phyloP scores from a whole-genome alignment of 164 flowering plant species.

The Umbellularia californica region DNA sequence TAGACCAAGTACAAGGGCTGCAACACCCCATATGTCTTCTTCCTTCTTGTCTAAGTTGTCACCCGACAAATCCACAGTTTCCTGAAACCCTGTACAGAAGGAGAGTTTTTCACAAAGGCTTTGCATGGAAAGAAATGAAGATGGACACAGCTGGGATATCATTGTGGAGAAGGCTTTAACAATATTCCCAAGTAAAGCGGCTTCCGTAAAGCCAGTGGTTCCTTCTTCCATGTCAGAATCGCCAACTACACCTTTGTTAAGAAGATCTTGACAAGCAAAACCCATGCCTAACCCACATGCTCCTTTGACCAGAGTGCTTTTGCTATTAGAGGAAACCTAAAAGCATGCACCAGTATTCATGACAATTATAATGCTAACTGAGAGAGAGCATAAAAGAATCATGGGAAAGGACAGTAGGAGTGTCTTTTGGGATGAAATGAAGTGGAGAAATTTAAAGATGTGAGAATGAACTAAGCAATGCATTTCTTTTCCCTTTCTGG shows the following conservation, averaged over 20 bases:
- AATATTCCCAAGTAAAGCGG: conserved; percentile 44
- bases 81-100: conserved; percentile 13
- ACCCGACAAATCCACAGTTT: conserved; percentile 20
- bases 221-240: conserved; percentile 33
- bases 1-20: conserved; percentile 83
- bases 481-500: too few species aligned
- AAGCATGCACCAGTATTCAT: conserved; percentile 11
- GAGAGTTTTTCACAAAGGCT: conserved; percentile 40
- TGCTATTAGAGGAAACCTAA: conserved; percentile 70
- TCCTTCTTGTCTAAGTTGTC: conserved; percentile 37
- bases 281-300: conserved; percentile 94
- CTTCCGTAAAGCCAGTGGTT: conserved; percentile 37
- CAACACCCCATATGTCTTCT: conserved; percentile 86
- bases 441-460: background rate
- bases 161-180: conserved; percentile 41
- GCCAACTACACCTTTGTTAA: conserved; percentile 38
- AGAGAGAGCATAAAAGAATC: background rate
- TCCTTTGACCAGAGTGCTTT: conserved; percentile 85
- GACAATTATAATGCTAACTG: background rate
- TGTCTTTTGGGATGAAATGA: background rate
- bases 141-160: conserved; percentile 42
- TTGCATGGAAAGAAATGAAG: conserved; percentile 44
- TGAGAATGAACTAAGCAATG: background rate
- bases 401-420: background rate
- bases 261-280: conserved; percentile 65